A percentile compares a stretch with the other conserved stretches of the same genome.
Evolutionary conservation across 1,284 basidiomycete species (phyloP).

Genomic region (Marasmius sp.): DNA sequence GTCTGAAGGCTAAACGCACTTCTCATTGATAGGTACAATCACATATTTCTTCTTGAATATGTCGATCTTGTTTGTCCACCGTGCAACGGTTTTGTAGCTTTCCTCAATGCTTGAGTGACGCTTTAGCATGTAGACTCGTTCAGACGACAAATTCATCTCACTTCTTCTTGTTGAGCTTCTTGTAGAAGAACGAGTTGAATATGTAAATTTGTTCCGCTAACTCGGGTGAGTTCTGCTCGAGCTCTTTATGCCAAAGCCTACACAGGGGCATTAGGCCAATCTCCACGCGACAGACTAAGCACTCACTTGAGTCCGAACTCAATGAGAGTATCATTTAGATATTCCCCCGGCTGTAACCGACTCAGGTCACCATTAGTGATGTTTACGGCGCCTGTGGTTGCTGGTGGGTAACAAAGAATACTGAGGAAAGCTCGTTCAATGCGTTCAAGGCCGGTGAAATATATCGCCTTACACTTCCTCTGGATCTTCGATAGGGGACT

Average conservation of each 20-base stretch:
- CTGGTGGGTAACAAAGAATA: slow-evolving; percentile 73
- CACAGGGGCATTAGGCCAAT: slow-evolving; percentile 3
- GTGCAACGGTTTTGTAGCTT: slow-evolving; percentile 83
- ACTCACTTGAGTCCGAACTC: slow-evolving; percentile 92
- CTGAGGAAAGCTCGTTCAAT: slow-evolving; percentile 35
- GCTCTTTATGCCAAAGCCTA: slow-evolving; percentile 68
- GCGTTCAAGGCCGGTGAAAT: slow-evolving; percentile 3
- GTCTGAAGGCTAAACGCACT: slow-evolving; percentile 48
- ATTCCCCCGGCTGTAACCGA: slow-evolving; percentile 77
- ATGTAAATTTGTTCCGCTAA: slow-evolving; percentile 80
- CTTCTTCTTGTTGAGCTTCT: slow-evolving; percentile 82
- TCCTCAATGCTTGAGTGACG: slow-evolving; percentile 48
- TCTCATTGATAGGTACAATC: slow-evolving; percentile 95
- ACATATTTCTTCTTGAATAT: slow-evolving; percentile 92
- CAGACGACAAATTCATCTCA: slow-evolving; percentile 31
- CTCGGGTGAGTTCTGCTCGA: slow-evolving; percentile 54
- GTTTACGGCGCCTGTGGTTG: slow-evolving; percentile 70
- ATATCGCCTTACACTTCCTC: slow-evolving; percentile 61
- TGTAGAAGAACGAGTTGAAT: slow-evolving; percentile 98
- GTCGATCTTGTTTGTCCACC: slow-evolving; percentile 91
- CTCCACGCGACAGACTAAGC: neutral
- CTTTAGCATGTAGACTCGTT: neutral
- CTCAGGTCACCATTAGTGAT: slow-evolving; percentile 77
- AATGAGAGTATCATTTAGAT: slow-evolving; percentile 93
- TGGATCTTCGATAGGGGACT: slow-evolving; percentile 39